These are phyloP conservation scores for Emergomyces orientalis DNA, from an alignment of 2,329 filamentous ascomycete genomes.

Conservation along the genomic window DNA sequence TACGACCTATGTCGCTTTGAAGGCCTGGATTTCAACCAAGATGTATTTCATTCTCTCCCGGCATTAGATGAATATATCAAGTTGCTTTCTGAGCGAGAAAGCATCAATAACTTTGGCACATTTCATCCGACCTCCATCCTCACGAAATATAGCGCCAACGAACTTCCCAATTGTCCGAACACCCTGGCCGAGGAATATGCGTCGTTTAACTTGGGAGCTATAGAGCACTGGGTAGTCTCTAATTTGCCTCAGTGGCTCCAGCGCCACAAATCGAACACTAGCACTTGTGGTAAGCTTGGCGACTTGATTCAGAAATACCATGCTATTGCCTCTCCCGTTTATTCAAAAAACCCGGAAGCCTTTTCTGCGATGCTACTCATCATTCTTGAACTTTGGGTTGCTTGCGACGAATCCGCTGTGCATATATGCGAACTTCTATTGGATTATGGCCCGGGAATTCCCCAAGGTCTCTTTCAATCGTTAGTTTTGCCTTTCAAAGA, in stretches of 20 bases:
- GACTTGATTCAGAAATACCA: constrained; percentile 10
- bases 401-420: constrained; percentile 43
- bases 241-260: constrained; percentile 35
- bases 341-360: constrained; percentile 31
- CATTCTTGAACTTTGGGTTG: constrained; percentile 50
- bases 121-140: background rate
- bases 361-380: constrained; percentile 49
- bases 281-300: constrained; percentile 13
- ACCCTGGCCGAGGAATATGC: constrained; percentile 16
- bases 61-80: constrained; percentile 14
- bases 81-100: constrained; percentile 4
- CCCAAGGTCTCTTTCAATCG: constrained; percentile 29
- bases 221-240: constrained; percentile 44
- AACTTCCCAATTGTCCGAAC: constrained; percentile 5
- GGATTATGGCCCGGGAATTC: constrained; percentile 42
- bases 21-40: background rate
- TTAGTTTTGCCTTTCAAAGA: constrained; percentile 37
- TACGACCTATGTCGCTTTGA: background rate
- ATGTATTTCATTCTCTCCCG: constrained; percentile 5
- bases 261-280: constrained; percentile 15
- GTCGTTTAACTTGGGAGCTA: constrained; percentile 26
- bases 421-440: constrained; percentile 31
- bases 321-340: constrained; percentile 1
- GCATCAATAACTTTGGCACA: constrained; percentile 6
- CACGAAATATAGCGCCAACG: background rate